Base-by-base conservation (phyloP, 2,329 filamentous ascomycete genomes). In the Cytospora piceicola region DNA sequence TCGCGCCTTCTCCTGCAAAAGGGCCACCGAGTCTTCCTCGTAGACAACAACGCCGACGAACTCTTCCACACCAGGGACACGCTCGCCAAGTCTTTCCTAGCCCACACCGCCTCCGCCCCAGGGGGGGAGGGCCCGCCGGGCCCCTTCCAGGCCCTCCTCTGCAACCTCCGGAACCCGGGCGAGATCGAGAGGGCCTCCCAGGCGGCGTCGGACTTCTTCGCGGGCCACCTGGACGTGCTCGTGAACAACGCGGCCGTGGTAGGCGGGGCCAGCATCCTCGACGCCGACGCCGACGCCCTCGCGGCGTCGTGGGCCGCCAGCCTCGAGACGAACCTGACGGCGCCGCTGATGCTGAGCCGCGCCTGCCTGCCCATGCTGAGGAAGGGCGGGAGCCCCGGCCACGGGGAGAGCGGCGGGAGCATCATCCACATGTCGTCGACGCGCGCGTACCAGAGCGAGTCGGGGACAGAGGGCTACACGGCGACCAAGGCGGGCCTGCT, bases 401-500 rank as follows among this genome's bases (percentile, higher is more conserved):
- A 54, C 29, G 60, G 36, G 42, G 65, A 70, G 32, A 34, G 24
- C n/a, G 63, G 69, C 29, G 73, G 74, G 11, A 73, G 71, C 29
- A 74, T 81, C 39, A 76, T 85, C 63, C 79, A 83, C 69, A 78
- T 85, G 39, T 81, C 81, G 0, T 83, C 80, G 1, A 84, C 82
- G 8, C 77, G 82, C 30, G 82, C 82, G 0, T 72, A 78, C 55
- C 81, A 83, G 75, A 76, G 78, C 49, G 83, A 85, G 71, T 71
- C 77, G 0, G 75, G 83, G 62, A 81, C 82, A 64, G 82, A 85
- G 72, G 78, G 77, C 1, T 84, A 85, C 64, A 79, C 80, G 1
- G 75, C 82, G 0, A 81, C 78, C 0, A 84, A 85, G 72, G 82
- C 82, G 2, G 82, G 82, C 0, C 71, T 85, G 29, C 71, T 84